phyloP scores from a whole-genome alignment of 257 asterid genomes.

The Echites panduratus region DNA sequence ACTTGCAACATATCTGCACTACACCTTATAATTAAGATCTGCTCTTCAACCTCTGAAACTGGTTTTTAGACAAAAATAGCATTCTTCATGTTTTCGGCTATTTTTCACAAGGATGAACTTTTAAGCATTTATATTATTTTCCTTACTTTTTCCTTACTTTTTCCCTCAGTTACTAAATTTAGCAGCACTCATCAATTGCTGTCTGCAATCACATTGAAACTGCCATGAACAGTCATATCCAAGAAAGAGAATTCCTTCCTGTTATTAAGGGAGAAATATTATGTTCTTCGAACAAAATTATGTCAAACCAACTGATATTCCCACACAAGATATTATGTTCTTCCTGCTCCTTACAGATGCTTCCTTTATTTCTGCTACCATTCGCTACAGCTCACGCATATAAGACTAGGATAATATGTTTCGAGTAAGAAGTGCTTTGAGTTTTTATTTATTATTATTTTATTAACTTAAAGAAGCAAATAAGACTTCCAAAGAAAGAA shows the following conservation, averaged over 20 bases:
- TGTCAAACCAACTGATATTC: background rate
- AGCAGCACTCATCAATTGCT: background rate
- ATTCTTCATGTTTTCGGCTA: background rate
- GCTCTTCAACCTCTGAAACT: background rate
- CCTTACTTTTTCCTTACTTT: too few relatives aligned
- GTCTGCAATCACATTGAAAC: background rate
- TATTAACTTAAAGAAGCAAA: background rate
- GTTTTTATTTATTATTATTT: background rate
- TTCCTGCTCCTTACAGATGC: background rate
- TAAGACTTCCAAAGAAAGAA: too few relatives aligned
- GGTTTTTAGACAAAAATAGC: background rate
- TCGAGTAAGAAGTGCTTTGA: background rate
- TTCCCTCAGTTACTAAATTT: background rate
- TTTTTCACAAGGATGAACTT: background rate
- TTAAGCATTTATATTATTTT: background rate
- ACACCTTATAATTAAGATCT: background rate
- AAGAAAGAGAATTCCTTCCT: background rate
- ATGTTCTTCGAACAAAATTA: background rate
- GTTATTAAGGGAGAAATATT: background rate
- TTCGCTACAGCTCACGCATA: background rate
- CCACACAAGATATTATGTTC: background rate
- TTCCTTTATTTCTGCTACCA: background rate
- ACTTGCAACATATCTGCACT: background rate
- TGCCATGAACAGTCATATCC: background rate
- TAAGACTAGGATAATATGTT: background rate